These are phyloP conservation scores for Cerioporus squamosus DNA, from an alignment of 1,284 basidiomycete genomes.

Conservation along the genomic window DNA sequence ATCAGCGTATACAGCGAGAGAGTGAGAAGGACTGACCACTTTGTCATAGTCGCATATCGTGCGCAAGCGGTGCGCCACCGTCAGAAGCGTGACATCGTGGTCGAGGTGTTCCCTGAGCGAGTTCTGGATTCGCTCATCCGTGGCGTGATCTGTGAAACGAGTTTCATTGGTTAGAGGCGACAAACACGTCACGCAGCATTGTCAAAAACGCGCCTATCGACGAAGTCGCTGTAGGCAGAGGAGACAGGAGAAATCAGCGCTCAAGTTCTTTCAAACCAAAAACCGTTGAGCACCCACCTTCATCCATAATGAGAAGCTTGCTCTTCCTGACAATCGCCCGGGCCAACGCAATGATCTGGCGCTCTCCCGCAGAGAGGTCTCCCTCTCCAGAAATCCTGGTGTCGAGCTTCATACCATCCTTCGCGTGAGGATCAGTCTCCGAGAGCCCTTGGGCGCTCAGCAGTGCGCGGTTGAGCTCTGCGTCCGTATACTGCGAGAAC, in stretches of 20 bases:
- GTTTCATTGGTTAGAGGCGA: too few species aligned
- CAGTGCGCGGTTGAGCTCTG: constrained; percentile 56
- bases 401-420: constrained; percentile 48
- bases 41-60: constrained; percentile 66
- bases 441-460: constrained; percentile 53
- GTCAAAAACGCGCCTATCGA: background rate
- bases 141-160: constrained; percentile 52
- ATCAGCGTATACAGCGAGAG: too few species aligned
- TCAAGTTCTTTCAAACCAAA: background rate
- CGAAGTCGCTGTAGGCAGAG: background rate
- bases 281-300: constrained; percentile 41
- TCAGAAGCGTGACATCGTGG: constrained; percentile 60
- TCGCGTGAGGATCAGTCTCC: background rate
- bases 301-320: constrained; percentile 64
- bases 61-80: constrained; percentile 49
- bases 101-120: constrained; percentile 57
- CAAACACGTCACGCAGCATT: too few species aligned
- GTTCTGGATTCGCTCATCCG: constrained; percentile 59
- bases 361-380: constrained; percentile 74
- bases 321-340: constrained; percentile 60
- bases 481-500: constrained; percentile 76
- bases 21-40: constrained; percentile 29
- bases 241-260: background rate
- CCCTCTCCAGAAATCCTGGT: constrained; percentile 58
- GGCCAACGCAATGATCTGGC: constrained; percentile 66